Conservation (phyloP, 2,329 filamentous ascomycete species). For the Leptographium wingfieldii region DNA sequence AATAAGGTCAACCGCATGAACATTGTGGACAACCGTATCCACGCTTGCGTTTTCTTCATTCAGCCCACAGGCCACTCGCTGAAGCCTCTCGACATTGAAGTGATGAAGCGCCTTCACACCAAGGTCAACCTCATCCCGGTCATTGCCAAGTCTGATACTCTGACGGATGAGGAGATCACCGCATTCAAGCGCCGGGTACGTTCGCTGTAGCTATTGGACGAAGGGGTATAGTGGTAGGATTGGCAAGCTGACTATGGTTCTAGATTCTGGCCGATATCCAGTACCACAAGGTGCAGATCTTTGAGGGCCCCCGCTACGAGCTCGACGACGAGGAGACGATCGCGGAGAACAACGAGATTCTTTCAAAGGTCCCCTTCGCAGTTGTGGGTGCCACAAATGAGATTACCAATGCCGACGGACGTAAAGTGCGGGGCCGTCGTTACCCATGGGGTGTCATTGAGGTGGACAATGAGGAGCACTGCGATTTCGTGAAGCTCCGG, state of each 20-base stretch:
- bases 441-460: constrained; percentile 99
- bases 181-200: constrained; percentile 94
- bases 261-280: constrained; percentile 95
- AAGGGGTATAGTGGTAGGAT: not conserved
- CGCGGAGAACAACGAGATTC: constrained; percentile 99
- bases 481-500: constrained; percentile 98
- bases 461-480: constrained; percentile 99
- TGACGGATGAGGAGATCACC: constrained; percentile 91
- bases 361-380: constrained; percentile 98
- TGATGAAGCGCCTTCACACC: constrained; percentile 98
- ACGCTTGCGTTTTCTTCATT: constrained; percentile 99
- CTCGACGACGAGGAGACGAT: constrained; percentile 99
- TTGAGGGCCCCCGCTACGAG: constrained; percentile 96
- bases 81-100: constrained; percentile 97
- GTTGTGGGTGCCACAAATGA: constrained; percentile 96
- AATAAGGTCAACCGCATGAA: constrained; percentile 99
- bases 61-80: constrained; percentile 96
- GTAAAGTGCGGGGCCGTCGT: constrained; percentile 87
- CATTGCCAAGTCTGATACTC: constrained; percentile 95
- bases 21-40: constrained; percentile 98
- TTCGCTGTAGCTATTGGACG: constrained; percentile 13
- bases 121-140: constrained; percentile 99
- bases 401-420: constrained; percentile 80
- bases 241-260: not conserved
- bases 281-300: constrained; percentile 96